Evolutionary conservation across 139 green algal genomes (phyloP), one percentile per base, ranked within the genome.

Genomic region (Auxenochlorella pyrenoidosa): DNA sequence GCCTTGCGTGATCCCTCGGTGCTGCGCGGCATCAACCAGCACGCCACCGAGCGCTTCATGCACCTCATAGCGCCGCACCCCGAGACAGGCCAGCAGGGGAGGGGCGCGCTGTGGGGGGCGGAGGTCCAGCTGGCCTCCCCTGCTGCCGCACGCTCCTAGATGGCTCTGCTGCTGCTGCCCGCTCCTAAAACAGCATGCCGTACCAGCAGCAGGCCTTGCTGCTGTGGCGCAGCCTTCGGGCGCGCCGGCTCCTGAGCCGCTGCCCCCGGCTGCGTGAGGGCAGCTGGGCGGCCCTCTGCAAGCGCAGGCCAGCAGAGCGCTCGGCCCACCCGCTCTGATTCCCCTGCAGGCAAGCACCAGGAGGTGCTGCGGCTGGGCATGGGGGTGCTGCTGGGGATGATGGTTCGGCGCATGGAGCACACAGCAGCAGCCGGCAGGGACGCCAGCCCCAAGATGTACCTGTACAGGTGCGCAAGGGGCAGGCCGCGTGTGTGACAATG

Each of bases 301-400:
- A 44, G 68, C 26, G 24, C 24, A 75, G n/a, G 1, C 34, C 44
- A 8, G 1, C 72, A 2, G 1, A 18, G 21, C 38, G 28, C 44
- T 65, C 30, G 4, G 5, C 60, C 30, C 26, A 1, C 60, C 21
- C 16, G 19, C 72, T 15, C 43, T 66, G 10, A 3, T 4, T 6
- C 38, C 51, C 44, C 28, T 85, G 88, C 80, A 73, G 86, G 59
- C 75, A 92, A 89, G 88, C 84, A 76, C 59, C 40, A 89, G 47
- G 75, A 90, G 65, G 79, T 96, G 38, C 86, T 96, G 65, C 79
- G 91, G 12, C 92, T 97, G 43, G 90, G 88, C 88, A 95, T 96
- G 88, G 93, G 92, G 0, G 82, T 89, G 22, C 89, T 97, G 79
- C 85, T 95, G 58, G 47, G 92, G 51, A 90, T 85, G 12, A 84